These are phyloP conservation scores for Austropuccinia psidii DNA, from an alignment of 1,284 basidiomycete genomes.

Conservation along the genomic window DNA sequence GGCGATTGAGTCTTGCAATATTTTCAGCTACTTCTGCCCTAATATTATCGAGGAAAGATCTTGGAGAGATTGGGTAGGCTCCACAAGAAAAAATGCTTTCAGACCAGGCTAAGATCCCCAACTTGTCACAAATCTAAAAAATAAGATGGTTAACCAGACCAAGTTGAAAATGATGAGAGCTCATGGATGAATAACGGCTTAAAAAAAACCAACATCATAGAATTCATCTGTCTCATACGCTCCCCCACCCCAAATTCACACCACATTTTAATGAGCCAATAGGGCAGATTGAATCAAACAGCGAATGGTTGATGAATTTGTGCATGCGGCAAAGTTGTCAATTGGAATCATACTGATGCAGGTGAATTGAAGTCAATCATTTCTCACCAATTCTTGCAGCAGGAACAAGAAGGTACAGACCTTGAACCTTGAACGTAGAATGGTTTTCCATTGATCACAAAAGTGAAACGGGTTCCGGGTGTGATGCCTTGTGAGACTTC, in stretches of 20 bases:
- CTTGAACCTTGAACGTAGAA: slow-evolving; percentile 42
- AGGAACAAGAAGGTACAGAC: slow-evolving; percentile 38
- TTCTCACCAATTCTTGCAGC: not conserved
- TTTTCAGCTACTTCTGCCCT: slow-evolving; percentile 58
- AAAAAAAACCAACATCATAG: slow-evolving; percentile 33
- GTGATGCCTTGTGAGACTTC: slow-evolving; percentile 37
- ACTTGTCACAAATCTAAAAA: slow-evolving; percentile 55
- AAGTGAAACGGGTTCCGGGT: slow-evolving; percentile 40
- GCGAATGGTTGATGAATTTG: slow-evolving; percentile 31
- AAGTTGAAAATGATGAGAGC: slow-evolving; percentile 38
- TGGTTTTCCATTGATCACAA: slow-evolving; percentile 40
- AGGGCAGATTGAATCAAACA: slow-evolving; percentile 40
- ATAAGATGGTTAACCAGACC: slow-evolving; percentile 52
- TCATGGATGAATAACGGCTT: not conserved
- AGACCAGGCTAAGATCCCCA: slow-evolving; percentile 60
- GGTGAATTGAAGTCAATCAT: not conserved
- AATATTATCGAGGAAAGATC: slow-evolving; percentile 54
- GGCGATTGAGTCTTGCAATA: slow-evolving; percentile 55
- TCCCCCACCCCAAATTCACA: slow-evolving; percentile 45
- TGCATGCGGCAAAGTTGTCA: slow-evolving; percentile 14
- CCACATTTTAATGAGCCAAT: slow-evolving; percentile 40
- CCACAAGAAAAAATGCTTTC: slow-evolving; percentile 50
- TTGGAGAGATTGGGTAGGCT: slow-evolving; percentile 37
- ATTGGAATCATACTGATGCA: slow-evolving; percentile 28
- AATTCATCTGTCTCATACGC: slow-evolving; percentile 40